A percentile compares a stretch with the other conserved stretches of the same genome.
Conservation (phyloP, 352 stramenopile species). For the Plasmopara viticola region DNA sequence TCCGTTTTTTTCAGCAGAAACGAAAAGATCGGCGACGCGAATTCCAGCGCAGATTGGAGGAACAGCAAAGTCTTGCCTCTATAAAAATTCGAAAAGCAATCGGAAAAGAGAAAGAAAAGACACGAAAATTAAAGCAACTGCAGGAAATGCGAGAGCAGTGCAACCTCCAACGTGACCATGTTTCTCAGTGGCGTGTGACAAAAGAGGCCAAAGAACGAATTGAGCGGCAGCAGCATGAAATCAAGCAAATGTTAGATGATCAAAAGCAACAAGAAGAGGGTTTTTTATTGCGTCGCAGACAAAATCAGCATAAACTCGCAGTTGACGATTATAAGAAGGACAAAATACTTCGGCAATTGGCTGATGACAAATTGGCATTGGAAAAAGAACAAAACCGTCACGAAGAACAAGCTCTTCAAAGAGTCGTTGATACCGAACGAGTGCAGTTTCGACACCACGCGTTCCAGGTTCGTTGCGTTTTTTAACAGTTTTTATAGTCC, state of each 20-base stretch:
- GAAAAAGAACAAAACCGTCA: constrained; percentile 33
- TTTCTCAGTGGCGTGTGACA: constrained; percentile 41
- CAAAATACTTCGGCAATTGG: constrained; percentile 42
- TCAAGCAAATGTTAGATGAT: constrained; percentile 33
- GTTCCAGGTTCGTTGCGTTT: constrained; percentile 35
- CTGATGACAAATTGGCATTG: constrained; percentile 27
- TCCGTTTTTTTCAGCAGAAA: constrained; percentile 52
- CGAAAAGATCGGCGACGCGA: constrained; percentile 39
- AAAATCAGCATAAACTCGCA: constrained; percentile 39
- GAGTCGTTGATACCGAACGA: constrained; percentile 51
- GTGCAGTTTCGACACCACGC: constrained; percentile 53
- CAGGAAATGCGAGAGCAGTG: constrained; percentile 37
- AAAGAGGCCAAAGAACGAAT: constrained; percentile 60
- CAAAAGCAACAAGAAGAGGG: constrained; percentile 41
- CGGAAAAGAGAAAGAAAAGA: constrained; percentile 23
- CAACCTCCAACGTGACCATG: constrained; percentile 30
- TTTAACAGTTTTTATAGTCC: neutral
- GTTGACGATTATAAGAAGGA: constrained; percentile 56
- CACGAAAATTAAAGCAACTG: constrained; percentile 29
- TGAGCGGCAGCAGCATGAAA: constrained; percentile 43
- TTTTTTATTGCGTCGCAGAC: constrained; percentile 31
- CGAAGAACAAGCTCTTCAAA: constrained; percentile 28
- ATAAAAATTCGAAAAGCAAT: constrained; percentile 25
- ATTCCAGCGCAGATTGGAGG: constrained; percentile 30
- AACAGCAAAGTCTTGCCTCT: constrained; percentile 23